phyloP scores from a whole-genome alignment of 352 stramenopile genomes.

The Globisporangium lucens region DNA sequence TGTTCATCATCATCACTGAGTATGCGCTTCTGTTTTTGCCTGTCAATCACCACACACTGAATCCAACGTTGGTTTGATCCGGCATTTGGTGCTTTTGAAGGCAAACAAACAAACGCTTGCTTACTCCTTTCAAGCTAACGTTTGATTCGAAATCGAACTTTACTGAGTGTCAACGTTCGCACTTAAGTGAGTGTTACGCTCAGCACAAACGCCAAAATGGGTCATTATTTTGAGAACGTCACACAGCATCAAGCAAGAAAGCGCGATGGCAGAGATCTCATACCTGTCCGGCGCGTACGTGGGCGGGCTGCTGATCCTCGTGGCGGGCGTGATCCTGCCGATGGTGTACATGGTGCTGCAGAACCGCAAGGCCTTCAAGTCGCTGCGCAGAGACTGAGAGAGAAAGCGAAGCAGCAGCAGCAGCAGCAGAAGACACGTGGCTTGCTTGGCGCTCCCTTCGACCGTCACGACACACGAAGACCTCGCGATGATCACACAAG shows the following conservation, averaged over 20 bases:
- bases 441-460: background rate
- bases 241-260: background rate
- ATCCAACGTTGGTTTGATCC: slow-evolving; percentile 7
- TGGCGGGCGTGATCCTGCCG: slow-evolving; percentile 63
- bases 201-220: background rate
- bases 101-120: background rate
- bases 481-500: background rate
- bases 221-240: background rate
- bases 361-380: slow-evolving; percentile 87
- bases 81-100: background rate
- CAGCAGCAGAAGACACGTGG: background rate
- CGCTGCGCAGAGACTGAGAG: slow-evolving; percentile 63
- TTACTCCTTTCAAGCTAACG: background rate
- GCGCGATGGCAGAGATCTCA: slow-evolving; percentile 39
- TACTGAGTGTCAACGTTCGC: background rate
- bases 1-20: slow-evolving; percentile 1
- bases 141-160: background rate
- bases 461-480: background rate
- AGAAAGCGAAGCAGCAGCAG: background rate
- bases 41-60: slow-evolving; percentile 11
- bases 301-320: slow-evolving; percentile 61
- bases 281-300: slow-evolving; percentile 74
- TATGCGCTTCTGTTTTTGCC: background rate
- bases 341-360: slow-evolving; percentile 87
- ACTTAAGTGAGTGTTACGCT: background rate